phyloP scores from a whole-genome alignment of 306 rosid species.

The Sophora flavescens region DNA sequence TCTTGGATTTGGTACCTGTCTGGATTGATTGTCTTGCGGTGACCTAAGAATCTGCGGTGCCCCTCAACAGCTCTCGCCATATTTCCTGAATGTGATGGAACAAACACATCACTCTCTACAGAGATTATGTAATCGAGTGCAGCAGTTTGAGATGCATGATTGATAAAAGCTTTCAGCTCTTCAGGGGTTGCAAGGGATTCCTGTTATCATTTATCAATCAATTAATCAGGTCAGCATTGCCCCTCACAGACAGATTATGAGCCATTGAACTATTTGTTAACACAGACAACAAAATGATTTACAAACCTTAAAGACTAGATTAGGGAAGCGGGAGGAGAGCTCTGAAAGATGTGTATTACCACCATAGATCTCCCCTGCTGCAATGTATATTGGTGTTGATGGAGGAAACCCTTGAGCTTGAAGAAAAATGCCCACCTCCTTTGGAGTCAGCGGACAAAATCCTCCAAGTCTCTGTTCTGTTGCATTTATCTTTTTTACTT shows the following conservation, averaged over 20 bases:
- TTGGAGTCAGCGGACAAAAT: slow-evolving; percentile 89
- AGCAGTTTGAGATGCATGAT: slow-evolving; percentile 93
- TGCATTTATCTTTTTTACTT: slow-evolving; percentile 80
- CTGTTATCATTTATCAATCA: slow-evolving; percentile 59
- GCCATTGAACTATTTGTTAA: slow-evolving; percentile 42
- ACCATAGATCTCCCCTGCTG: slow-evolving; percentile 96
- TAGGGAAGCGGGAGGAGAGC: slow-evolving; percentile 82
- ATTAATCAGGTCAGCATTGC: slow-evolving; percentile 38
- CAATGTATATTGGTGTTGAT: slow-evolving; percentile 83
- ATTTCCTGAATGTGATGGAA: slow-evolving; percentile 90
- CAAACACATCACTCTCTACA: slow-evolving; percentile 87
- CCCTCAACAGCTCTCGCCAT: slow-evolving; percentile 99
- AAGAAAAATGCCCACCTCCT: slow-evolving; percentile 93
- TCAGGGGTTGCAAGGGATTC: slow-evolving; percentile 83
- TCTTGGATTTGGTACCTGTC: slow-evolving; percentile 65
- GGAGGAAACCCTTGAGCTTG: slow-evolving; percentile 84
- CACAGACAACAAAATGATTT: slow-evolving; percentile 16
- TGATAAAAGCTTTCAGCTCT: slow-evolving; percentile 76
- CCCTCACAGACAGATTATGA: slow-evolving; percentile 38
- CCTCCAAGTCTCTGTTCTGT: slow-evolving; percentile 88
- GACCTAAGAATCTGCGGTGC: slow-evolving; percentile 89
- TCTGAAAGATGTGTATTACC: slow-evolving; percentile 76
- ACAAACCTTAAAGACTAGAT: slow-evolving; percentile 76
- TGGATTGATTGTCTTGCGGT: slow-evolving; percentile 86
- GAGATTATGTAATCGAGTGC: slow-evolving; percentile 92